phyloP scores from a whole-genome alignment of 2,329 filamentous ascomycete genomes.

The Ophiostoma sp. region DNA sequence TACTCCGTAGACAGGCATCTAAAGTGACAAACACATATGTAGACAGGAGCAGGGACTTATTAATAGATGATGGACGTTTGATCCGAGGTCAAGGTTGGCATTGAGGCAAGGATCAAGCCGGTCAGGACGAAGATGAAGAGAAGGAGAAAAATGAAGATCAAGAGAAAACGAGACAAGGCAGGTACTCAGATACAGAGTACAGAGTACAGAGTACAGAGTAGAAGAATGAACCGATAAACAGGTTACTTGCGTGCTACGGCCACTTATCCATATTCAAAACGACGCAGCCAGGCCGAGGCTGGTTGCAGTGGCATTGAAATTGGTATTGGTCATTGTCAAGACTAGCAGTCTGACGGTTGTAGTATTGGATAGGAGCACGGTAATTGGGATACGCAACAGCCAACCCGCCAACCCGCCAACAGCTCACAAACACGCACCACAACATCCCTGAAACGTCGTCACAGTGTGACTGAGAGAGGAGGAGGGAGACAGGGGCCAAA shows the following conservation, averaged over 20 bases:
- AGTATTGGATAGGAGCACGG: background rate
- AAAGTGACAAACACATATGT: background rate
- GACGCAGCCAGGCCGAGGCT: background rate
- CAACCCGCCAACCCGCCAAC: background rate
- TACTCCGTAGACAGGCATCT: background rate
- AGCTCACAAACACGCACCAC: background rate
- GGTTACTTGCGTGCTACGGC: background rate
- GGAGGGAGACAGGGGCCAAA: no score
- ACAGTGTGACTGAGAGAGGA: background rate
- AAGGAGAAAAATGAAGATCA: background rate
- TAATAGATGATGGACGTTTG: constrained; percentile 1
- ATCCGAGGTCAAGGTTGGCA: background rate
- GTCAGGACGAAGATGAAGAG: no score
- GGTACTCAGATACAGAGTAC: no score
- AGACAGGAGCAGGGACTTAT: background rate
- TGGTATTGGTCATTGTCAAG: no score
- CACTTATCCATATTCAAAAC: background rate
- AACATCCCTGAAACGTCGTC: constrained; percentile 2
- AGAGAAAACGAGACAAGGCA: background rate
- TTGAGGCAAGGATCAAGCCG: background rate
- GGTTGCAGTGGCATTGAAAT: no score
- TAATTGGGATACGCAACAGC: background rate
- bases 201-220: no score
- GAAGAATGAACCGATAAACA: background rate
- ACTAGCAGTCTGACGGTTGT: background rate